These are phyloP conservation scores for Lactarius indigo DNA, from an alignment of 768 basidiomycete species.

Conservation along the genomic window DNA sequence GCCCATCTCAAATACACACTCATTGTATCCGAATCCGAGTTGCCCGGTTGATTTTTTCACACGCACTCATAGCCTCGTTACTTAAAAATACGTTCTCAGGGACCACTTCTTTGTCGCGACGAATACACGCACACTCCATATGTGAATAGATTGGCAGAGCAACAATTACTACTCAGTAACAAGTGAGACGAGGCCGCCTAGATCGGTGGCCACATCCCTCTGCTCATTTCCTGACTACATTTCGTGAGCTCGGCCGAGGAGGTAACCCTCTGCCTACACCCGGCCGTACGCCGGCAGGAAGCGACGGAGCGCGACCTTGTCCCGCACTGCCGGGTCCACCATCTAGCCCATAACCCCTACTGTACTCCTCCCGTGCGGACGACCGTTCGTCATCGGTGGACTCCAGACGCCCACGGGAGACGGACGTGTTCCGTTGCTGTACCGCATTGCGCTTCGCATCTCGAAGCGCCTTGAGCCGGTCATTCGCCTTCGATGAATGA, in stretches of 20 bases:
- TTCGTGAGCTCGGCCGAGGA: conserved; percentile 1
- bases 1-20: neutral
- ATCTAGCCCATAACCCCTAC: neutral
- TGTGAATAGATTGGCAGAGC: neutral
- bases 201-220: neutral
- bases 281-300: neutral
- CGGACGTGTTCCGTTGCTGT: conserved; percentile 1
- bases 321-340: neutral
- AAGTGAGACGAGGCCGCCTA: neutral
- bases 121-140: neutral
- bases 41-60: neutral
- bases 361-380: neutral
- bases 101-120: neutral
- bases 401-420: neutral
- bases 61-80: neutral
- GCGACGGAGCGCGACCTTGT: conserved; percentile 2
- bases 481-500: conserved; percentile 38
- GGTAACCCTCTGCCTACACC: conserved; percentile 2
- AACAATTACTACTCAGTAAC: neutral
- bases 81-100: neutral
- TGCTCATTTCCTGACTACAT: neutral
- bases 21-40: neutral
- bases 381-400: neutral
- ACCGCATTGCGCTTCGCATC: conserved; percentile 44
- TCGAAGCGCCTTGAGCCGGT: conserved; percentile 49